Base-by-base conservation (phyloP, 495 filamentous ascomycete genomes). In the Penicillium pancosmium region DNA sequence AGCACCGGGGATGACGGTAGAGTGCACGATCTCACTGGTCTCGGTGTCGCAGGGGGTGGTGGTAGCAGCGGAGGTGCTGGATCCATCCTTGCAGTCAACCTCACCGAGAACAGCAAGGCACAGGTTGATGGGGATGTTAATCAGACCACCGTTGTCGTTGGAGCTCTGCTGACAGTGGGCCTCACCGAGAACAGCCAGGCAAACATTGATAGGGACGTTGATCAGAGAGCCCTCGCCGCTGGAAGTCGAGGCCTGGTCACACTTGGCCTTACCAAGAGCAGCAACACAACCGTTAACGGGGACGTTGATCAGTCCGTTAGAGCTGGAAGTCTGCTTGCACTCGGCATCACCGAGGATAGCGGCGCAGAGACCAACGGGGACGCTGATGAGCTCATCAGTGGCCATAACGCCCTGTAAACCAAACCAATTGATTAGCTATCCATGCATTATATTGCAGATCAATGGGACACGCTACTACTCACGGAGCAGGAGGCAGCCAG, bases 171-270 rank as follows among this genome's bases (percentile, higher is more conserved):
- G 25, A 59, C 67, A 69, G 36, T 67, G 50, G 25, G 55, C 67
- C 59, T 69, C 61, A 7, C 67, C 67, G 36, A 69, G 57, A 16
- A 69, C 67, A 43, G 67, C 64, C 15, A 69, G 57, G 52, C 67
- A 72, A 53, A 69, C 31, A 51, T 72, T 67, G 56, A 72, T 64
- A 31, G 69, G 69, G 1, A 72, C 67, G 49, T 63, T 70, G 63
- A 72, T 72, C 51, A 72, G 50, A 38, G 69, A 62, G 38, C 62
- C 60, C 19, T 53, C 49, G 36, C 35, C 44, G 49, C 18, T 13
- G 57, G 60, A 57, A 16, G 60, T 52, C 46, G 67, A 64, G 43
- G 44, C 65, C 52, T 72, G 69, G 41, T 72, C 59, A 59, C 69
- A 72, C 61, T 70, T 68, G 61, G 63, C 68, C 23, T 68, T 27